Evolutionary conservation across 257 asterid species (phyloP).

Genomic region (Solanum dulcamara): DNA sequence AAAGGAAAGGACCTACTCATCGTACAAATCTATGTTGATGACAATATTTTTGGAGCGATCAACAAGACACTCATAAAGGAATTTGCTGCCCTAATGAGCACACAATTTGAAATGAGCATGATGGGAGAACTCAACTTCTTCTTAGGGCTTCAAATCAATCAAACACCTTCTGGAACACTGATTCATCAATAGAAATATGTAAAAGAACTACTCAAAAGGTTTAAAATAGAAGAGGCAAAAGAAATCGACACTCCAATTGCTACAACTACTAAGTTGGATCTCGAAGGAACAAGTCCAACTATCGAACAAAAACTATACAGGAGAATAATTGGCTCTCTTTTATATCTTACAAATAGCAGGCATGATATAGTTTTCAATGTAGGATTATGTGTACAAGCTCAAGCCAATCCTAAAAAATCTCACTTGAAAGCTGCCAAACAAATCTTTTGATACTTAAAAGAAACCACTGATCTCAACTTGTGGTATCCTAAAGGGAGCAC

Average conservation of each 20-base stretch:
- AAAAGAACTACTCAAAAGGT: too few species aligned
- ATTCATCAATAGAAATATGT: background rate
- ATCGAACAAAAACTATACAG: too few species aligned
- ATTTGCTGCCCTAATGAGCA: background rate
- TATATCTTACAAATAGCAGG: background rate
- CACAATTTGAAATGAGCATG: background rate
- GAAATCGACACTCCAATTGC: background rate
- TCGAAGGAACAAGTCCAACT: background rate
- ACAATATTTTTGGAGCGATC: too few species aligned
- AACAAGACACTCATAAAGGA: background rate
- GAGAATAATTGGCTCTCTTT: too few species aligned
- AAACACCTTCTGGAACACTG: background rate
- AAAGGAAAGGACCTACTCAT: background rate
- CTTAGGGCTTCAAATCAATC: background rate
- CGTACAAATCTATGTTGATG: too few species aligned
- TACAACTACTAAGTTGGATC: background rate
- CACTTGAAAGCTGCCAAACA: background rate
- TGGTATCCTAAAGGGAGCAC: background rate
- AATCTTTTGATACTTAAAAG: too few species aligned
- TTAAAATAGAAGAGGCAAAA: background rate
- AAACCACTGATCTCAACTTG: too few species aligned
- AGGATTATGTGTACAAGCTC: background rate
- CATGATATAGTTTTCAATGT: too few species aligned
- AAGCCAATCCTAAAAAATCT: background rate
- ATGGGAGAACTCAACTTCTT: background rate